A percentile compares a stretch with the other conserved stretches of the same genome.
Conservation (phyloP, 805 yeast genomes). For the Lipomyces sp. region DNA sequence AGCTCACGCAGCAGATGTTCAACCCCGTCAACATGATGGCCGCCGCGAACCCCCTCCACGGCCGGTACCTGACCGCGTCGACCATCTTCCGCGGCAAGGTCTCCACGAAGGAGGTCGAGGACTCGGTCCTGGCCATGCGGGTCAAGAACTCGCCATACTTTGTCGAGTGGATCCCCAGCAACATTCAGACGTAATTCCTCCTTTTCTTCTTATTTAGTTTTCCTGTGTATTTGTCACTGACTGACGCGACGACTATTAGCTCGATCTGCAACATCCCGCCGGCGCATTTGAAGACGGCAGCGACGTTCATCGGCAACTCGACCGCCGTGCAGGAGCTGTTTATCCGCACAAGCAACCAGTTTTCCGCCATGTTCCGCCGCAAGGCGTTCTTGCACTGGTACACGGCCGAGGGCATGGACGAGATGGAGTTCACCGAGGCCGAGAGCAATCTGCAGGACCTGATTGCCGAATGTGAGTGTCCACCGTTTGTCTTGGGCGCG, state of each 20-base stretch:
- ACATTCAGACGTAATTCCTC: slow-evolving; percentile 64
- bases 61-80: slow-evolving; percentile 88
- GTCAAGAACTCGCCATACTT: slow-evolving; percentile 76
- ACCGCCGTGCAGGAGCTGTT: slow-evolving; percentile 90
- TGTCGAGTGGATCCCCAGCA: slow-evolving; percentile 95
- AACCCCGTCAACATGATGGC: slow-evolving; percentile 95
- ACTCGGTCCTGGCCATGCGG: slow-evolving; percentile 83
- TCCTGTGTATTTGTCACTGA: background rate
- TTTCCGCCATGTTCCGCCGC: slow-evolving; percentile 87
- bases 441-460: slow-evolving; percentile 87
- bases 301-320: slow-evolving; percentile 90
- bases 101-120: slow-evolving; percentile 90
- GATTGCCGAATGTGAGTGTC: slow-evolving; percentile 58
- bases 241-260: background rate
- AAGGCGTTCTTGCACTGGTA: slow-evolving; percentile 97
- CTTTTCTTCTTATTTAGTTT: background rate
- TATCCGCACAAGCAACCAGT: slow-evolving; percentile 84
- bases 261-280: slow-evolving; percentile 92
- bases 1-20: slow-evolving; percentile 89
- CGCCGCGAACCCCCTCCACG: slow-evolving; percentile 85
- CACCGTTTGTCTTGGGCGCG: background rate
- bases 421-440: slow-evolving; percentile 89
- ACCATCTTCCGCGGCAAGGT: slow-evolving; percentile 94
- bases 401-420: slow-evolving; percentile 95
- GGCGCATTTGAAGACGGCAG: slow-evolving; percentile 78